phyloP scores from a whole-genome alignment of 1,284 basidiomycete species.

The Ustilago loliicola region DNA sequence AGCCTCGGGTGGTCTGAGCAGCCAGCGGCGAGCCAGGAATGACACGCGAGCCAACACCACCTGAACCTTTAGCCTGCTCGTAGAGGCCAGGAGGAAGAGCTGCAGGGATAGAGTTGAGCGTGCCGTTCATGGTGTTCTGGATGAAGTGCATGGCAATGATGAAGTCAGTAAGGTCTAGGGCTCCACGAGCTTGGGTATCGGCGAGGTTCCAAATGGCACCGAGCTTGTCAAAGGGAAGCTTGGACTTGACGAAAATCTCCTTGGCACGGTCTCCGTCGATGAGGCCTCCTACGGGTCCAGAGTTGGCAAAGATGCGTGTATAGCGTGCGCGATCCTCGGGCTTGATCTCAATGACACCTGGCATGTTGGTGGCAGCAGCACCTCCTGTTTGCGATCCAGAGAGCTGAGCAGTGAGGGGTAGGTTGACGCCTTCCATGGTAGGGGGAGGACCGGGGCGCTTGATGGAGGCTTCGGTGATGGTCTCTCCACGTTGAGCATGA shows the following conservation, averaged over 20 bases:
- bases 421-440: constrained; percentile 79
- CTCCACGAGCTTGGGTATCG: constrained; percentile 91
- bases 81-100: constrained; percentile 89
- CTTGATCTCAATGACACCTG: constrained; percentile 59
- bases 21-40: constrained; percentile 45
- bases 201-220: constrained; percentile 96
- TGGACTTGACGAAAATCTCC: constrained; percentile 92
- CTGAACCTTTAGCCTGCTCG: constrained; percentile 76
- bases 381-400: constrained; percentile 28
- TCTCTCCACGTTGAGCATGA: constrained; percentile 89
- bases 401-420: constrained; percentile 69
- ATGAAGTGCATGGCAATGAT: constrained; percentile 94
- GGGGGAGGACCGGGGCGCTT: constrained; percentile 79
- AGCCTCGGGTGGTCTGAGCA: constrained; percentile 59
- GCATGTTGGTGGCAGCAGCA: constrained; percentile 28
- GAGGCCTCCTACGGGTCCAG: constrained; percentile 63
- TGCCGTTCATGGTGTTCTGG: constrained; percentile 85
- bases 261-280: constrained; percentile 85
- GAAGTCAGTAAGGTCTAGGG: constrained; percentile 91
- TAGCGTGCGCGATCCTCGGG: constrained; percentile 68
- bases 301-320: constrained; percentile 69
- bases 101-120: constrained; percentile 81
- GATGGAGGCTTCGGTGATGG: constrained; percentile 73
- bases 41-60: constrained; percentile 43
- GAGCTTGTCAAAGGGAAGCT: constrained; percentile 88